Evolutionary conservation across 257 asterid species (phyloP).

Genomic region (Cynanchum wilfordii): DNA sequence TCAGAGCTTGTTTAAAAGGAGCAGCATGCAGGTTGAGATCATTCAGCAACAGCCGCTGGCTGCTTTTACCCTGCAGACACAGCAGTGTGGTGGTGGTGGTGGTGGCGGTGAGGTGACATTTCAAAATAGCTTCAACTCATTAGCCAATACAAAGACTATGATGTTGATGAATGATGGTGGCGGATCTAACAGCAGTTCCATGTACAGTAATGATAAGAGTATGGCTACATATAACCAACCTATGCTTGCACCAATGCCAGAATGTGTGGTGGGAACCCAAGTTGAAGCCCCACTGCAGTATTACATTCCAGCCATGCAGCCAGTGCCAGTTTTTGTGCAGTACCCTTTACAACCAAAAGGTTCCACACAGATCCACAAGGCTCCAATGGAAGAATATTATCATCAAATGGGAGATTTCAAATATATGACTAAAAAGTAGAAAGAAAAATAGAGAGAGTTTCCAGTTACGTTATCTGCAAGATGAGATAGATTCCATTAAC

Average conservation of each 20-base stretch:
- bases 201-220: not conserved
- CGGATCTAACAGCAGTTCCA: not conserved
- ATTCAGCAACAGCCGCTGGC: not conserved
- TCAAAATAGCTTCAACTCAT: not conserved
- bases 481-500: not conserved
- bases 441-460: not conserved
- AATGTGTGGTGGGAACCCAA: not conserved
- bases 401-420: not conserved
- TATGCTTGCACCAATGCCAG: not conserved
- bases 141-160: not conserved
- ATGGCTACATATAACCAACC: not conserved
- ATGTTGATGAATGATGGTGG: not conserved
- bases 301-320: slow-evolving; percentile 11
- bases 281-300: not conserved
- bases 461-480: not conserved
- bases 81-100: not conserved
- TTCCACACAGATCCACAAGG: not conserved
- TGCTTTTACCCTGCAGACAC: not conserved
- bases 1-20: not conserved
- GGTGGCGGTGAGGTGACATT: not conserved
- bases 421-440: not conserved
- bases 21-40: not conserved
- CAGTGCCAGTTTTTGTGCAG: not conserved
- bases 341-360: slow-evolving; percentile 2
- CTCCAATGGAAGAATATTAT: slow-evolving; percentile 4